These are phyloP conservation scores for Pythium monospermum DNA, from an alignment of 352 stramenopile species.

Conservation along the genomic window DNA sequence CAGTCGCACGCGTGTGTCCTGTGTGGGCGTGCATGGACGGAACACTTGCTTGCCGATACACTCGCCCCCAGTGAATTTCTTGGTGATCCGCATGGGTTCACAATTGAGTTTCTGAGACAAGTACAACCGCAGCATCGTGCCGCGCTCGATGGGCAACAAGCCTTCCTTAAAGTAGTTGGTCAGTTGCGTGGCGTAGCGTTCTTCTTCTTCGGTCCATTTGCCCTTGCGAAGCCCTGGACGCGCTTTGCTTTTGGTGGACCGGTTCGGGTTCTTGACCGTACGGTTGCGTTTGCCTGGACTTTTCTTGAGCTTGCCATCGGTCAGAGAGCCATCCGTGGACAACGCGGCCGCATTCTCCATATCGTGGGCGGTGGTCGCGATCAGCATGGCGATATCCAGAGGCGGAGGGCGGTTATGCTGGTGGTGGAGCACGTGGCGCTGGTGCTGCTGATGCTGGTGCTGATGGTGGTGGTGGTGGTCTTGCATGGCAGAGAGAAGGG, in stretches of 20 bases:
- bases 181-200: constrained; percentile 61
- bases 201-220: constrained; percentile 86
- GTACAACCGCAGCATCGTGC: constrained; percentile 88
- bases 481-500: constrained; percentile 11
- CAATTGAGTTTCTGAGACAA: constrained; percentile 91
- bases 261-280: constrained; percentile 47
- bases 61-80: constrained; percentile 89
- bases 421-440: constrained; percentile 3
- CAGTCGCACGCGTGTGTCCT: constrained; percentile 53
- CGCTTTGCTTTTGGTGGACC: constrained; percentile 82
- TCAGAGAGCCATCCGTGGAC: constrained; percentile 1
- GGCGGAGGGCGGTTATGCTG: constrained; percentile 13
- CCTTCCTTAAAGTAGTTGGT: constrained; percentile 86
- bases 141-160: constrained; percentile 71
- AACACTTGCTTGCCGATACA: constrained; percentile 91
- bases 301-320: constrained; percentile 38
- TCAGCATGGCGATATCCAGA: constrained; percentile 7
- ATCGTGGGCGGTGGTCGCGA: constrained; percentile 2
- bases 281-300: constrained; percentile 42
- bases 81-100: constrained; percentile 91
- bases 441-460: background rate
- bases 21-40: constrained; percentile 62
- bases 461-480: constrained; percentile 5
- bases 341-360: constrained; percentile 9
- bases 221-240: constrained; percentile 80